Percentiles rank a stretch among this genome's conserved stretches.
These are phyloP conservation scores for Auriscalpium orientale DNA, from an alignment of 768 basidiomycete species.

Conservation along the genomic window DNA sequence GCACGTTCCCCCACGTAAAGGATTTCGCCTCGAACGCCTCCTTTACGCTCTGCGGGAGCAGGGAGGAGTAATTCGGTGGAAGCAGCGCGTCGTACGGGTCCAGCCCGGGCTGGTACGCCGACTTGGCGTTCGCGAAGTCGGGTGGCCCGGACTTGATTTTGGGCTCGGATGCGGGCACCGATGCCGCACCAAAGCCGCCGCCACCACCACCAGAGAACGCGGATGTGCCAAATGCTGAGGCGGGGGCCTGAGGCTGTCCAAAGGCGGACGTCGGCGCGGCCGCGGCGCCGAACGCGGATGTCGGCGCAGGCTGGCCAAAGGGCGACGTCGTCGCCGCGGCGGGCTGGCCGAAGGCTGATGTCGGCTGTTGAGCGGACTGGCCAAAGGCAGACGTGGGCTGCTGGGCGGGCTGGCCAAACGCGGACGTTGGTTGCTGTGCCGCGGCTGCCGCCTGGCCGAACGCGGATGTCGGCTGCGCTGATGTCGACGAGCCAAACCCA, in stretches of 20 bases:
- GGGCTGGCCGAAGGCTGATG: conserved; percentile 3
- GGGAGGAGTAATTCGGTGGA: conserved; percentile 46
- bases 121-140: conserved; percentile 25
- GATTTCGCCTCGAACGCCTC: conserved; percentile 44
- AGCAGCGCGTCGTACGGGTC: conserved; percentile 49
- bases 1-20: conserved; percentile 60
- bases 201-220: not conserved
- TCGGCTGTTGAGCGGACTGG: not conserved
- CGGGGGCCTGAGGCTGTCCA: conserved; percentile 21
- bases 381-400: not conserved
- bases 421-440: conserved; percentile 3
- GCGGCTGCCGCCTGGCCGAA: conserved; percentile 12
- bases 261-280: conserved; percentile 38
- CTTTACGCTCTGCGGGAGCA: conserved; percentile 39
- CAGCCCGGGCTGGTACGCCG: conserved; percentile 33
- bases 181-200: not conserved
- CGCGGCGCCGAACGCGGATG: conserved; percentile 40
- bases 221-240: conserved; percentile 1
- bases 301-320: conserved; percentile 7
- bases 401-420: conserved; percentile 4
- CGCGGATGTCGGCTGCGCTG: conserved; percentile 1
- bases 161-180: conserved; percentile 7
- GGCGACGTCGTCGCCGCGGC: conserved; percentile 6
- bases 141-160: conserved; percentile 15
- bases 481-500: not conserved